Percentiles rank a stretch among this genome's conserved stretches.
Evolutionary conservation across 305 asterid genomes (phyloP).

Genomic region (Fraxinus platypoda): DNA sequence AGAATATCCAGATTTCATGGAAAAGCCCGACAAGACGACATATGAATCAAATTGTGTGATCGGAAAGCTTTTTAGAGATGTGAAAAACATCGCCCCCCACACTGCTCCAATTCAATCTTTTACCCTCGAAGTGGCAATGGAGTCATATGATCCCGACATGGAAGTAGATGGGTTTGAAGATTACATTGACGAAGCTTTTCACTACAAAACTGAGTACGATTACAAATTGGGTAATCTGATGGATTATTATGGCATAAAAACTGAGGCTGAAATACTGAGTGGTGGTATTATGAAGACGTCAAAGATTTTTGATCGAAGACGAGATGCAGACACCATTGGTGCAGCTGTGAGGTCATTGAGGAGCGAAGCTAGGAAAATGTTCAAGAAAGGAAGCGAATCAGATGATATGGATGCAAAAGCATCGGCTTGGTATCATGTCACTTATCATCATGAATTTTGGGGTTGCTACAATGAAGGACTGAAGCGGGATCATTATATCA

Average conservation of each 20-base stretch:
- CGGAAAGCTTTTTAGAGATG: slow-evolving; percentile 76
- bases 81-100: slow-evolving; percentile 51
- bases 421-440: slow-evolving; percentile 91
- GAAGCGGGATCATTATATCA: slow-evolving; percentile 67
- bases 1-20: slow-evolving; percentile 94
- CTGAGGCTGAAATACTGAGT: slow-evolving; percentile 77
- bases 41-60: slow-evolving; percentile 55
- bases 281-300: slow-evolving; percentile 70
- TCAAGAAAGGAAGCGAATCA: slow-evolving; percentile 46
- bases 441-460: slow-evolving; percentile 63
- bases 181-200: slow-evolving; percentile 58
- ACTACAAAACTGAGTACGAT: slow-evolving; percentile 62
- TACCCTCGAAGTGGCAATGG: slow-evolving; percentile 56
- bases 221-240: slow-evolving; percentile 75
- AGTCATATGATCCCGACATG: slow-evolving; percentile 60
- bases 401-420: slow-evolving; percentile 67
- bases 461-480: slow-evolving; percentile 65
- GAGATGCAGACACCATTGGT: slow-evolving; percentile 64
- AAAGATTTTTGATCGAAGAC: slow-evolving; percentile 65
- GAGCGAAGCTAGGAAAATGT: slow-evolving; percentile 71
- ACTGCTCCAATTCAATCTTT: slow-evolving; percentile 35
- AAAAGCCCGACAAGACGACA: slow-evolving; percentile 63
- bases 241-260: slow-evolving; percentile 76
- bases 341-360: slow-evolving; percentile 66
- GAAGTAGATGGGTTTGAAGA: slow-evolving; percentile 62